Percentiles rank a stretch among this genome's conserved stretches.
These are phyloP conservation scores for Onygena corvina DNA, from an alignment of 2,329 filamentous ascomycete species.

Conservation along the genomic window DNA sequence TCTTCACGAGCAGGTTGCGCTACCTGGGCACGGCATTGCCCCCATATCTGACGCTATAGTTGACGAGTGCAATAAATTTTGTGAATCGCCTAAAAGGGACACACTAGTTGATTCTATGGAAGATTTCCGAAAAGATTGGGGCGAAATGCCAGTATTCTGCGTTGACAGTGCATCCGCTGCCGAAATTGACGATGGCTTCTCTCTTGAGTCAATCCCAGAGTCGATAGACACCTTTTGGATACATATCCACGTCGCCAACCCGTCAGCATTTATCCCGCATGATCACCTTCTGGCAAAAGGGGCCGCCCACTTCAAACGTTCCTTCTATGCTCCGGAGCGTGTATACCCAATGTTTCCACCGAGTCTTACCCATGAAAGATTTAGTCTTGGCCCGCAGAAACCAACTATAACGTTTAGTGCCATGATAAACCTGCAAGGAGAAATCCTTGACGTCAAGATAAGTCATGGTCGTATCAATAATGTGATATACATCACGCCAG, in stretches of 20 bases:
- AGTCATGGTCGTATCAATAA: constrained; percentile 44
- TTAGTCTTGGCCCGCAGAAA: constrained; percentile 43
- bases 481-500: constrained; percentile 42
- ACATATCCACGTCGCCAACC: constrained; percentile 52
- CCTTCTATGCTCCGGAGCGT: constrained; percentile 43
- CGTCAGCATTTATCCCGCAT: constrained; percentile 47
- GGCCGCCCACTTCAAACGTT: constrained; percentile 43
- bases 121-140: constrained; percentile 47
- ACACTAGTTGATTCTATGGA: constrained; percentile 44
- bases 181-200: constrained; percentile 54
- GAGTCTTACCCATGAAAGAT: constrained; percentile 37
- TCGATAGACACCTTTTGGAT: constrained; percentile 43
- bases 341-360: constrained; percentile 47
- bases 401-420: constrained; percentile 51
- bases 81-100: constrained; percentile 17
- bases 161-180: constrained; percentile 44
- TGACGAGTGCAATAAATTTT: constrained; percentile 23
- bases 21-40: constrained; percentile 36
- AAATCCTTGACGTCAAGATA: constrained; percentile 44
- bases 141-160: constrained; percentile 45
- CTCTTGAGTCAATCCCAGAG: constrained; percentile 40
- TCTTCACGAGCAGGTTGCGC: constrained; percentile 41
- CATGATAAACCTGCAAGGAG: constrained; percentile 40
- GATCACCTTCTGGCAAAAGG: constrained; percentile 43
- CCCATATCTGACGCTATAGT: constrained; percentile 22